These are phyloP conservation scores for Lentinula boryana DNA, from an alignment of 768 basidiomycete genomes.

Conservation along the genomic window DNA sequence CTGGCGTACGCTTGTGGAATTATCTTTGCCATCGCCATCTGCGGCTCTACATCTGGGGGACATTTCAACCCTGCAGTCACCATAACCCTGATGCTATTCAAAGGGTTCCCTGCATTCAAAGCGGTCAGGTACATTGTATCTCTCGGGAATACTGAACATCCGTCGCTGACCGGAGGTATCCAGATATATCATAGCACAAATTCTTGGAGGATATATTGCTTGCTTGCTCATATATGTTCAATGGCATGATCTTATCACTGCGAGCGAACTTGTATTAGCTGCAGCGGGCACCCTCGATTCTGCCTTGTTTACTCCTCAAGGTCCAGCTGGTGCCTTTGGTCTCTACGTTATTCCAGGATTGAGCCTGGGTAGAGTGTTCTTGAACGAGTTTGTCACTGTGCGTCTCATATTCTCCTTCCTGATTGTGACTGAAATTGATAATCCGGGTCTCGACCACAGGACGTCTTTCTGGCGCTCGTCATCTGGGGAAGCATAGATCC, in stretches of 20 bases:
- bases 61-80: constrained; percentile 67
- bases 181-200: constrained; percentile 64
- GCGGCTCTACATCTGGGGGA: constrained; percentile 48
- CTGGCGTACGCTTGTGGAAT: constrained; percentile 56
- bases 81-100: constrained; percentile 44
- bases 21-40: constrained; percentile 49
- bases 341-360: constrained; percentile 41
- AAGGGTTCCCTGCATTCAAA: constrained; percentile 47
- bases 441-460: constrained; percentile 18
- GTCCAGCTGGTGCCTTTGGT: constrained; percentile 48
- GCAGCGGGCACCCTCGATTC: constrained; percentile 19
- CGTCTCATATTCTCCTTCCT: constrained; percentile 12
- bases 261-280: constrained; percentile 19
- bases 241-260: constrained; percentile 47
- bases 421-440: neutral
- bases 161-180: neutral
- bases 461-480: constrained; percentile 41
- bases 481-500: constrained; percentile 54
- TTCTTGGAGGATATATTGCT: constrained; percentile 60
- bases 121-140: constrained; percentile 35
- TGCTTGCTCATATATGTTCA: constrained; percentile 56
- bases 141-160: neutral
- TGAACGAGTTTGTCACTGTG: constrained; percentile 55
- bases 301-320: constrained; percentile 30
- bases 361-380: constrained; percentile 37